These are phyloP conservation scores for Hanseniaspora mollemarum DNA, from an alignment of 805 yeast genomes.

Conservation along the genomic window DNA sequence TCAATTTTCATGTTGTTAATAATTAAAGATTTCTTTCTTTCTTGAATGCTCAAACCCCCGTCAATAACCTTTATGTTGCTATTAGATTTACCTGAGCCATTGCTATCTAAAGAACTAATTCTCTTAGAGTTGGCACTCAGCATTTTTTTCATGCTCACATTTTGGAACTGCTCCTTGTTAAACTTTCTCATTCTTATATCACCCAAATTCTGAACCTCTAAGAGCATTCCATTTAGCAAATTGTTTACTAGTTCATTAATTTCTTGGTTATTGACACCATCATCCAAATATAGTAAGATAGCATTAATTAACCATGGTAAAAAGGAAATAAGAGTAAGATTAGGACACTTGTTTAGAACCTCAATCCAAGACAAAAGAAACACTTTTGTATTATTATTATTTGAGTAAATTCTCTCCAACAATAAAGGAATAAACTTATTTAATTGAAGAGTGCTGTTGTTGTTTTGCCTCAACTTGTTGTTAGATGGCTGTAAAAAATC, in stretches of 20 bases:
- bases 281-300: conserved; percentile 25
- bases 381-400: conserved; percentile 84
- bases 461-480: background rate
- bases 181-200: conserved; percentile 47
- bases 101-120: conserved; percentile 9
- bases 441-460: background rate
- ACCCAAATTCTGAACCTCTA: conserved; percentile 68
- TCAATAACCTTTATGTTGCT: background rate
- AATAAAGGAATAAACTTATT: conserved; percentile 80
- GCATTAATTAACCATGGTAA: conserved; percentile 80
- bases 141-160: background rate
- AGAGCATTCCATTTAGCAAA: conserved; percentile 59
- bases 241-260: conserved; percentile 77
- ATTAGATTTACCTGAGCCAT: background rate
- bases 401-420: conserved; percentile 80
- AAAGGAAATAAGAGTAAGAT: conserved; percentile 73
- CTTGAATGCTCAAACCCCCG: conserved; percentile 22
- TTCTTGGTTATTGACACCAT: conserved; percentile 41
- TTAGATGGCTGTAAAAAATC: conserved; percentile 11
- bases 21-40: conserved; percentile 24
- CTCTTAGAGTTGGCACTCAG: conserved; percentile 19
- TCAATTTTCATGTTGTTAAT: conserved; percentile 12
- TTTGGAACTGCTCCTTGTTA: background rate
- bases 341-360: conserved; percentile 85
- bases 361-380: conserved; percentile 90